Percentiles rank a stretch among this genome's conserved stretches.
Evolutionary conservation across 2,329 filamentous ascomycete genomes (phyloP).

Genomic region (Monosporascus sp.): DNA sequence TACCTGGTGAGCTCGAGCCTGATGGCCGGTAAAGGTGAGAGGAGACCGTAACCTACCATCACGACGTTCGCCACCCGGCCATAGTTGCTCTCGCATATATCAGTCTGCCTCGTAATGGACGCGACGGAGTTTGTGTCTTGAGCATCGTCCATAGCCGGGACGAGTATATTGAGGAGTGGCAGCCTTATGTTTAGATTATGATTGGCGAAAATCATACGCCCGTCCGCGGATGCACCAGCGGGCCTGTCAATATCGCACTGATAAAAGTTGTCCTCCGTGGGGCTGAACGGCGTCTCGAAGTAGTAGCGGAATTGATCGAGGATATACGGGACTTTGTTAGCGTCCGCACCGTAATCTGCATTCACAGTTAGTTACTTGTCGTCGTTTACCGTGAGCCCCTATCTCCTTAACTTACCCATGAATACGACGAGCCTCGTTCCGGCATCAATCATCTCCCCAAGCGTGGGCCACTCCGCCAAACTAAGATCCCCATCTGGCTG

Average conservation of each 20-base stretch:
- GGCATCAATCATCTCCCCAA: constrained; percentile 58
- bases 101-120: constrained; percentile 36
- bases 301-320: constrained; percentile 59
- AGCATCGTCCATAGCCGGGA: constrained; percentile 27
- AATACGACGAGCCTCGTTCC: constrained; percentile 65
- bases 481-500: constrained; percentile 36
- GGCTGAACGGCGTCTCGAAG: constrained; percentile 70
- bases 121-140: constrained; percentile 43
- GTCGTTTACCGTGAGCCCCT: no score
- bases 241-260: constrained; percentile 64
- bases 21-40: neutral
- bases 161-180: constrained; percentile 25
- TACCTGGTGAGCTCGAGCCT: neutral
- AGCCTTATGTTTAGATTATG: constrained; percentile 32
- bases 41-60: constrained; percentile 25
- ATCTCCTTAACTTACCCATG: constrained; percentile 45
- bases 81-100: constrained; percentile 25
- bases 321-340: constrained; percentile 52
- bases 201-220: constrained; percentile 41
- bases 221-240: constrained; percentile 27
- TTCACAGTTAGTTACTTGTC: constrained; percentile 9
- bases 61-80: constrained; percentile 32
- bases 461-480: constrained; percentile 62
- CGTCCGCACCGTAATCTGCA: constrained; percentile 56
- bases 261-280: constrained; percentile 53